Base-by-base conservation (phyloP, 768 basidiomycete genomes). In the Mycena polygramma region DNA sequence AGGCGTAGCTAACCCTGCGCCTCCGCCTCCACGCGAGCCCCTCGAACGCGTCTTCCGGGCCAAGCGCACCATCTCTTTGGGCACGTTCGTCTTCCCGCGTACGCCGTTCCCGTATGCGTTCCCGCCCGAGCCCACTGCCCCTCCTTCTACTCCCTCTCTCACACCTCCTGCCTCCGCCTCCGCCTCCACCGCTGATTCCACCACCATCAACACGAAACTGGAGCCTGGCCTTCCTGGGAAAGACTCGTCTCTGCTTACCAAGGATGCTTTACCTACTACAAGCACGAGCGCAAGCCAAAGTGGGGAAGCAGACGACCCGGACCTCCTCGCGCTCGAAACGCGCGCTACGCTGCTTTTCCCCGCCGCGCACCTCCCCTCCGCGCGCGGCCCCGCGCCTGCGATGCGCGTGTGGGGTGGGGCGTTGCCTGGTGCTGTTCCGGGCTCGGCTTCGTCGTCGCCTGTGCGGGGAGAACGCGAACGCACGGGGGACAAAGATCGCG, bases 371-470 rank as follows among this genome's bases (percentile, higher is more conserved):
- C 76, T 87, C 35, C 87, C 87, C 0, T 74, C 79, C 7, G 69
- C 74, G 35, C 76, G 4, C 13, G 55, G 81, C 43, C 85, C 83
- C 13, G 59, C 75, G 14, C 81, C 79, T 14, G 1, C n/a, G 36
- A 82, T 82, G 63, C 81, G 83, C 8, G 75, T 87, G 20, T 87
- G 87, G 87, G 86, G 86, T 63, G 85, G 83, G 58, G 86, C 81
- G 22, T 66, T 81, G 54, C 17, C n/a, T 55, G 36, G 35, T 1
- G 17, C 19, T n/a, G 7, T 9, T 36, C 7, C 19, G 19, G 35
- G 35, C n/a, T 7, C 14, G 35, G 53, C n/a, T 36, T 30, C 35
- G 15, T 9, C 14, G 35, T 54, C 30, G 54, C 48, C 48, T 19
- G 20, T 2, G 19, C 6, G 36, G 54, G 30, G n/a, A n/a, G 54